A percentile compares a stretch with the other conserved stretches of the same genome.
phyloP scores from a whole-genome alignment of 495 filamentous ascomycete species.

The Penicillium diatomitis region DNA sequence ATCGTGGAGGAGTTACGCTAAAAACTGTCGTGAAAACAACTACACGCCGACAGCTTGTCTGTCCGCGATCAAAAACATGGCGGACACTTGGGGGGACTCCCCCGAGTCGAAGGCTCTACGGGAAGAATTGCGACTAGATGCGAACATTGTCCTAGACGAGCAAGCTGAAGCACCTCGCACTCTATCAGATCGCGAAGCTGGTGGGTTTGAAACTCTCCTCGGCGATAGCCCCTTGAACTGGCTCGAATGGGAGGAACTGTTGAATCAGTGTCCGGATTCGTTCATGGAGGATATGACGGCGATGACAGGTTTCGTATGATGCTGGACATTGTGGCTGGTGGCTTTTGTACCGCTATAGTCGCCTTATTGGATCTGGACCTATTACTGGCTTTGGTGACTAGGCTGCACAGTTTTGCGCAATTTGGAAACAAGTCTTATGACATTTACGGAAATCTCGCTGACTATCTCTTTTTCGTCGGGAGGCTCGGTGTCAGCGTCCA shows the following conservation, averaged over 20 bases:
- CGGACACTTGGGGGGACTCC: neutral
- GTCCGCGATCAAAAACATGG: conserved; percentile 7
- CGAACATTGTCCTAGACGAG: neutral
- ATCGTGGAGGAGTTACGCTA: conserved; percentile 25
- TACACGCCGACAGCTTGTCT: conserved; percentile 19
- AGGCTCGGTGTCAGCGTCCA: too few species aligned
- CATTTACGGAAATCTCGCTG: too few species aligned
- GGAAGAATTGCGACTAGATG: neutral
- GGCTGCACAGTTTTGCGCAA: too few species aligned
- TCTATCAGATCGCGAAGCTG: neutral
- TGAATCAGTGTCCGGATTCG: conserved; percentile 22
- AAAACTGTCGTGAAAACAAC: conserved; percentile 15
- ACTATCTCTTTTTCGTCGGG: too few species aligned
- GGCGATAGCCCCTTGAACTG: conserved; percentile 23
- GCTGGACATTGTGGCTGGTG: neutral
- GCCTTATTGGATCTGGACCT: too few species aligned
- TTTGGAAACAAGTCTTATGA: too few species aligned
- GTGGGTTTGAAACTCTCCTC: conserved; percentile 9
- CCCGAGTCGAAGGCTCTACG: neutral
- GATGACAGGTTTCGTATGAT: conserved; percentile 1
- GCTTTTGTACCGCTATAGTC: too few species aligned
- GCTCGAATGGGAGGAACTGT: conserved; percentile 27
- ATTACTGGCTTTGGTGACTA: too few species aligned
- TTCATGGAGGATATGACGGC: conserved; percentile 12
- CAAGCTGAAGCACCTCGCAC: neutral